Percentiles rank a stretch among this genome's conserved stretches.
Conservation (phyloP, 805 yeast species). For the Yarrowia keelungensis region DNA sequence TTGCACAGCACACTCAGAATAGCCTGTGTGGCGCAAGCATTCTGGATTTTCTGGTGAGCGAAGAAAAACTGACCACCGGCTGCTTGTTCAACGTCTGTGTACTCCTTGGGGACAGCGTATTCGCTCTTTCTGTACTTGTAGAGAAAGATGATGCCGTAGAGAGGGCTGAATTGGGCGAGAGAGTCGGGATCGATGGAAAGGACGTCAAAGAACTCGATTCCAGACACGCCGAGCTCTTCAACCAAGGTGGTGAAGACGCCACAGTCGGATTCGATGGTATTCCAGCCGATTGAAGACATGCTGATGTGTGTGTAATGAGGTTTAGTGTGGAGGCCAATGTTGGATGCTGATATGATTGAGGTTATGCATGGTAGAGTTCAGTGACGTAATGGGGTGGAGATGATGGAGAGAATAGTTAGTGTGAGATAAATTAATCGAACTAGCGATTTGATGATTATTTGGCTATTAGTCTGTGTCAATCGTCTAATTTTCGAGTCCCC, state of each 20-base stretch:
- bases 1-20: constrained; percentile 64
- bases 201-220: constrained; percentile 65
- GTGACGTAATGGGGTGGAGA: neutral
- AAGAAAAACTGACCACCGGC: constrained; percentile 55
- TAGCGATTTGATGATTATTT: no score
- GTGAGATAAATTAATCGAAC: no score
- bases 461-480: no score
- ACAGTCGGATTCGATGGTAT: constrained; percentile 70
- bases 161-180: constrained; percentile 48
- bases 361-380: constrained; percentile 28
- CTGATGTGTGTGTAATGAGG: neutral
- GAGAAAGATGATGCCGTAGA: constrained; percentile 67
- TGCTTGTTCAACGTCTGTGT: constrained; percentile 51
- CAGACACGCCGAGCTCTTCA: constrained; percentile 60
- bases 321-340: neutral
- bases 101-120: constrained; percentile 52
- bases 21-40: constrained; percentile 80
- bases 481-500: no score
- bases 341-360: constrained; percentile 23
- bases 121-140: constrained; percentile 63
- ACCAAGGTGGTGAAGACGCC: constrained; percentile 70
- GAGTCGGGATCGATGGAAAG: constrained; percentile 58
- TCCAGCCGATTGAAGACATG: constrained; percentile 55
- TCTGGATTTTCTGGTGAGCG: constrained; percentile 68
- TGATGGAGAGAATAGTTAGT: no score